phyloP scores from a whole-genome alignment of 257 asterid genomes.

The Fraxinus cuspidata region DNA sequence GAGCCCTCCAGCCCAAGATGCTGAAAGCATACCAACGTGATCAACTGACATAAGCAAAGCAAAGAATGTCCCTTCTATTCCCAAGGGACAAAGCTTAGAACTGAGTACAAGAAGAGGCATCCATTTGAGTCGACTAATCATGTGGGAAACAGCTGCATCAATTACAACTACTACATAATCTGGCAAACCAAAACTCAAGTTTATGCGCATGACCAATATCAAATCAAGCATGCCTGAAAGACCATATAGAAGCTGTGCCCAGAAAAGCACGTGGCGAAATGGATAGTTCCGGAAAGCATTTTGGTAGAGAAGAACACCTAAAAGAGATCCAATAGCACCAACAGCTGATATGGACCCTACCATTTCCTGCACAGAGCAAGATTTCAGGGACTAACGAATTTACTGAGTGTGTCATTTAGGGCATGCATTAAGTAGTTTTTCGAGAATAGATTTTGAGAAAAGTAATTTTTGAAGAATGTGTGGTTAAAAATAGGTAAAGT shows the following conservation, averaged over 20 bases:
- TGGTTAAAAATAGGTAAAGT: no score
- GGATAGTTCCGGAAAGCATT: conserved; percentile 50
- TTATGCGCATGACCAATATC: conserved; percentile 48
- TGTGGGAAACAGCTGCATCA: conserved; percentile 53
- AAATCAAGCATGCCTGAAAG: conserved; percentile 58
- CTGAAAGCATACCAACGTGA: conserved; percentile 49
- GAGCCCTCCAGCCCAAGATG: conserved; percentile 62
- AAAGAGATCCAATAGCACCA: conserved; percentile 64
- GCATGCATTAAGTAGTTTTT: no score
- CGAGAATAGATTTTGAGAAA: no score
- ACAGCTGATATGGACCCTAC: conserved; percentile 59
- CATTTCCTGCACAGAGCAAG: conserved; percentile 40
- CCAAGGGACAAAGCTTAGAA: conserved; percentile 64
- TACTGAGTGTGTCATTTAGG: background rate
- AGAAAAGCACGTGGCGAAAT: conserved; percentile 51
- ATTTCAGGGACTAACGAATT: background rate
- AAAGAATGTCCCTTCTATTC: conserved; percentile 65
- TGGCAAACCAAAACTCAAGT: conserved; percentile 51
- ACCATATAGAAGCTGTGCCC: conserved; percentile 55
- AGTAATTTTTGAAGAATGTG: no score
- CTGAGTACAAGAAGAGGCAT: conserved; percentile 69
- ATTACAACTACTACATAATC: conserved; percentile 45
- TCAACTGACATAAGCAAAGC: conserved; percentile 70
- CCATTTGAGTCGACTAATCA: conserved; percentile 67
- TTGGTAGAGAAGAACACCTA: conserved; percentile 63